phyloP scores from a whole-genome alignment of 345 rosid genomes.

The Eucalyptus sp. region DNA sequence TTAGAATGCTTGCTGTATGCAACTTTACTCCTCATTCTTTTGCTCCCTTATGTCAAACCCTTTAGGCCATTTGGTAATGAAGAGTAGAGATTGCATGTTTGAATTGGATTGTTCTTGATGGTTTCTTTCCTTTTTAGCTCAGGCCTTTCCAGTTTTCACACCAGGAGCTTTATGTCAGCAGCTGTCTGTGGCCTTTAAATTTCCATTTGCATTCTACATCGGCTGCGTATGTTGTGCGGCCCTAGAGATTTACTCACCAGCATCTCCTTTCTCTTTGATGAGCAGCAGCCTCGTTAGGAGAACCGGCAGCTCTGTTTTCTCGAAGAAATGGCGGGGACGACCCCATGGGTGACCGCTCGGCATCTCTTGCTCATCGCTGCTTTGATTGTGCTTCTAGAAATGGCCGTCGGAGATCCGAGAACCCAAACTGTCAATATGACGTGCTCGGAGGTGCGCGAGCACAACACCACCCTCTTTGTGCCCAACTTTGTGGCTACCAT shows the following conservation, averaged over 20 bases:
- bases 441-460: constrained; percentile 37
- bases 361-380: background rate
- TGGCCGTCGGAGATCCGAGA: constrained; percentile 46
- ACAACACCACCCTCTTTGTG: constrained; percentile 50
- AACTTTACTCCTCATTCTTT: background rate
- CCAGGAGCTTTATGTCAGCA: background rate
- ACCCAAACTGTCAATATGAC: constrained; percentile 23
- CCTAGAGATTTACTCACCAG: background rate
- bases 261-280: background rate
- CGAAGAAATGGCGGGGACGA: constrained; percentile 4
- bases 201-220: background rate
- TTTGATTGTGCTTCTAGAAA: background rate
- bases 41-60: background rate
- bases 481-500: constrained; percentile 69
- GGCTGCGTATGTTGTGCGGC: background rate
- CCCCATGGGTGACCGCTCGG: background rate
- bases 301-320: background rate
- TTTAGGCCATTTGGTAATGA: background rate
- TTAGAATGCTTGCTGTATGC: background rate
- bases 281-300: background rate
- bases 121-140: background rate
- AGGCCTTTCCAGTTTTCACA: background rate
- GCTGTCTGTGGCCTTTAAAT: background rate
- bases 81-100: background rate
- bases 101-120: background rate